Percentiles rank a stretch among this genome's conserved stretches.
Conservation (phyloP, 192 early-diverging fungal genomes). For the Mortierella antarctica region DNA sequence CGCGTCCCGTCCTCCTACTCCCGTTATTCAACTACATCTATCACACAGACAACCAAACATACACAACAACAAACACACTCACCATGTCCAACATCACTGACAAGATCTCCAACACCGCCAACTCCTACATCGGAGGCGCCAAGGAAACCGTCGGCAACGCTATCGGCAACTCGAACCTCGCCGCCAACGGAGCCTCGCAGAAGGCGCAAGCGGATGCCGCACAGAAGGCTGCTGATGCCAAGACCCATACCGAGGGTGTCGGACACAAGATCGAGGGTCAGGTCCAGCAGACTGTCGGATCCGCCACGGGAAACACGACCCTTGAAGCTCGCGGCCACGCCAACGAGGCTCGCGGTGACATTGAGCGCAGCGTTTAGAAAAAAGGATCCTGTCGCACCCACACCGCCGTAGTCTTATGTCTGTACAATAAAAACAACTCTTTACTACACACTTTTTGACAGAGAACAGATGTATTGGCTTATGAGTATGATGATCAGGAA, state of each 20-base stretch:
- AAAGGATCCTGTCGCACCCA: no score
- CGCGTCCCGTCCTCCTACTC: no score
- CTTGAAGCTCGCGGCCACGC: slow-evolving; percentile 15
- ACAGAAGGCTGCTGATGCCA: slow-evolving; percentile 14
- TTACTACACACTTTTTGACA: no score
- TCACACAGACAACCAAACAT: no score
- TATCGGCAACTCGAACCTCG: slow-evolving; percentile 12
- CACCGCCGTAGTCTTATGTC: no score
- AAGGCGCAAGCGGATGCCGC: slow-evolving; percentile 13
- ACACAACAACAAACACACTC: no score
- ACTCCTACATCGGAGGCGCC: slow-evolving; percentile 31
- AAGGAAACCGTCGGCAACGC: slow-evolving; percentile 24
- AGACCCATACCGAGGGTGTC: slow-evolving; percentile 13
- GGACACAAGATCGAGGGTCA: slow-evolving; percentile 15
- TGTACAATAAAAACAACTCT: no score
- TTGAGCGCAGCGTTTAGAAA: slow-evolving; percentile 13
- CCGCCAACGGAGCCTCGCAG: slow-evolving; percentile 11
- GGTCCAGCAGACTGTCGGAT: slow-evolving; percentile 20
- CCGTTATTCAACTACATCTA: no score
- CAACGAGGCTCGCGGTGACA: not conserved
- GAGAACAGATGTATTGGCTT: no score
- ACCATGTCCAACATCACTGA: slow-evolving; percentile 20
- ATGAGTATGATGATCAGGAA: no score
- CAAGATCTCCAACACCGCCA: slow-evolving; percentile 18
- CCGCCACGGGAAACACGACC: slow-evolving; percentile 4